A percentile compares a stretch with the other conserved stretches of the same genome.
These are phyloP conservation scores for Sarcodon aspratus DNA, from an alignment of 768 basidiomycete genomes.

Conservation along the genomic window DNA sequence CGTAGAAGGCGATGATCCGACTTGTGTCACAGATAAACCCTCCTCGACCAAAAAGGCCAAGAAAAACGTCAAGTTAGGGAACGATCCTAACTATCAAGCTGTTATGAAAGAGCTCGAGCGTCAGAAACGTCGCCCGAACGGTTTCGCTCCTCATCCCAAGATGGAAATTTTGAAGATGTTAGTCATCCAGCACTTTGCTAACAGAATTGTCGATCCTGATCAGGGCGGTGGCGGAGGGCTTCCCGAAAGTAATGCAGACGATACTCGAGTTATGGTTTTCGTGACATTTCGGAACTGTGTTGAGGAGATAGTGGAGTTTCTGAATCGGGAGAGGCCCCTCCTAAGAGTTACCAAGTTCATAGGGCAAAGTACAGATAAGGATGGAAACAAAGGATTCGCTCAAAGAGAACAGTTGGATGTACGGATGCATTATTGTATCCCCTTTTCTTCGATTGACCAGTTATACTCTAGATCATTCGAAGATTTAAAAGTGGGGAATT, in stretches of 20 bases:
- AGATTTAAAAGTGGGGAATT: conserved; percentile 80
- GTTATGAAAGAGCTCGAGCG: conserved; percentile 57
- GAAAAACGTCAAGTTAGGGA: conserved; percentile 27
- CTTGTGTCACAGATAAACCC: too few relatives aligned
- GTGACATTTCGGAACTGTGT: conserved; percentile 84
- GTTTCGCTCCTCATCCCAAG: conserved; percentile 76
- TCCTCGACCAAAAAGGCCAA: conserved; percentile 26
- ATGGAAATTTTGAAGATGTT: conserved; percentile 74
- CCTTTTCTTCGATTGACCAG: neutral
- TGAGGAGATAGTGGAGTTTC: conserved; percentile 75
- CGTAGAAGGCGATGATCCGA: conserved; percentile 18
- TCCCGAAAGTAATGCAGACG: conserved; percentile 11
- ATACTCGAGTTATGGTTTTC: conserved; percentile 87
- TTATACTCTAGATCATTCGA: conserved; percentile 55
- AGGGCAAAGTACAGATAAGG: conserved; percentile 80
- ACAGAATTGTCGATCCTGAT: conserved; percentile 31
- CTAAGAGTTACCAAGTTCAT: conserved; percentile 81
- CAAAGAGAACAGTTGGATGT: conserved; percentile 92
- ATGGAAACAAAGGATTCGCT: conserved; percentile 76
- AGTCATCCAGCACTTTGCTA: conserved; percentile 69
- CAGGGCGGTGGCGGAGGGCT: conserved; percentile 12
- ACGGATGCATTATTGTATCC: neutral
- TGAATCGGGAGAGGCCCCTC: conserved; percentile 68
- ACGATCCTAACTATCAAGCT: conserved; percentile 49
- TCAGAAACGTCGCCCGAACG: conserved; percentile 33